A percentile compares a stretch with the other conserved stretches of the same genome.
phyloP scores from a whole-genome alignment of 2,329 filamentous ascomycete genomes.

The Thielaviopsis punctulata region DNA sequence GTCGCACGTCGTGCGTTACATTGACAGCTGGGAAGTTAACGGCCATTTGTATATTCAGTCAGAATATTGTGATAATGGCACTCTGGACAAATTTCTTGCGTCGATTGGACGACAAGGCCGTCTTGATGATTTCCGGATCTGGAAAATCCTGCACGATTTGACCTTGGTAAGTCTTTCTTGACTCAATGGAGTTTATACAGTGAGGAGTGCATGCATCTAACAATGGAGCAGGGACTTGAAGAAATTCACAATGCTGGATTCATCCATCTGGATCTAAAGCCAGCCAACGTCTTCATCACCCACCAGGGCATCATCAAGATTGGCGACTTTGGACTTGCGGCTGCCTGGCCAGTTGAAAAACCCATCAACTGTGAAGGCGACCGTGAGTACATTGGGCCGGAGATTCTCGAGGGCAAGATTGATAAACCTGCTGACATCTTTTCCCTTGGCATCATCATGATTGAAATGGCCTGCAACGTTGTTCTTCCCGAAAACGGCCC shows the following conservation, averaged over 20 bases:
- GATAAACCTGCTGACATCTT: slow-evolving; percentile 91
- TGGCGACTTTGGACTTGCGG: slow-evolving; percentile 71
- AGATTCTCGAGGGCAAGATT: slow-evolving; percentile 71
- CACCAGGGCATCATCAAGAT: slow-evolving; percentile 73
- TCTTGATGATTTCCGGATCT: slow-evolving; percentile 92
- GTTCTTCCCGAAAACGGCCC: slow-evolving; percentile 83
- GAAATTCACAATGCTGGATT: slow-evolving; percentile 81
- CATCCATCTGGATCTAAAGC: slow-evolving; percentile 72
- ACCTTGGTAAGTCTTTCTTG: slow-evolving; percentile 45
- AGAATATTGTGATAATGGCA: slow-evolving; percentile 90
- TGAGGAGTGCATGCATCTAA: slow-evolving; percentile 7
- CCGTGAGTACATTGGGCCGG: slow-evolving; percentile 87
- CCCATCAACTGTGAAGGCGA: slow-evolving; percentile 84
- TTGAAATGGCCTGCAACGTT: slow-evolving; percentile 89
- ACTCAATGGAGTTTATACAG: not conserved
- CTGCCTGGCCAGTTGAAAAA: slow-evolving; percentile 55
- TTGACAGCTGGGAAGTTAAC: slow-evolving; percentile 77
- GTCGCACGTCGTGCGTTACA: slow-evolving; percentile 71
- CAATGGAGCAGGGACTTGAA: slow-evolving; percentile 52
- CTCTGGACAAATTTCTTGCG: slow-evolving; percentile 70
- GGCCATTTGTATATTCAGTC: slow-evolving; percentile 90
- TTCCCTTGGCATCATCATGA: slow-evolving; percentile 80
- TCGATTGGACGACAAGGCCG: slow-evolving; percentile 68
- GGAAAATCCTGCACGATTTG: slow-evolving; percentile 88
- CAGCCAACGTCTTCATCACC: slow-evolving; percentile 66